Conservation (phyloP, 23 red algal species). For the Cyanidioschyzon merolae region DNA sequence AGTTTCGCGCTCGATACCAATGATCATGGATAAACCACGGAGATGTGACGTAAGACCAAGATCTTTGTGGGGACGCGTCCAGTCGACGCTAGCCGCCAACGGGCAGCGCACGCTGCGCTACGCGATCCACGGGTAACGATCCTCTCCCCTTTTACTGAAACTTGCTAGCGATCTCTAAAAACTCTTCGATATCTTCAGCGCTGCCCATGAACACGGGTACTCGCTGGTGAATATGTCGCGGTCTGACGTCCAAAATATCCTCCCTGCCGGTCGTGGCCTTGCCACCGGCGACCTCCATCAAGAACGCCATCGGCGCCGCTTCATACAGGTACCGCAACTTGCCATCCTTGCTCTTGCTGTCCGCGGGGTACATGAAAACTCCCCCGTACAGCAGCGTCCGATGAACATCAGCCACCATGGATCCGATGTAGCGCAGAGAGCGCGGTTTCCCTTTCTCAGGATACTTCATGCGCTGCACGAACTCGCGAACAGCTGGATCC, state of each 20-base stretch:
- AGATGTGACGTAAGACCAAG: too few relatives aligned
- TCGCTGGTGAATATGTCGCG: constrained; percentile 79
- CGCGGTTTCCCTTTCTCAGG: constrained; percentile 51
- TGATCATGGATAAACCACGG: too few relatives aligned
- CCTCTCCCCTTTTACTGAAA: neutral
- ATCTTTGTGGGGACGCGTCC: too few relatives aligned
- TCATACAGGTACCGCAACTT: constrained; percentile 87
- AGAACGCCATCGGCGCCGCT: constrained; percentile 94
- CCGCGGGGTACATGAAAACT: constrained; percentile 89
- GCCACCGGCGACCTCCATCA: constrained; percentile 87
- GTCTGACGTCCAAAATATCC: constrained; percentile 78
- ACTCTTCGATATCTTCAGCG: constrained; percentile 58
- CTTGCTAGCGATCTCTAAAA: constrained; percentile 30
- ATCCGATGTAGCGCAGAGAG: constrained; percentile 93
- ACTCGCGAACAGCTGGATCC: constrained; percentile 68
- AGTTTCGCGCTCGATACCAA: too few relatives aligned
- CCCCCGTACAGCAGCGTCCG: constrained; percentile 82
- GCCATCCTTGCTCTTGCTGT: constrained; percentile 81
- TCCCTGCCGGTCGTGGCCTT: constrained; percentile 81
- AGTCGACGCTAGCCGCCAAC: too few relatives aligned
- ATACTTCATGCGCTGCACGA: constrained; percentile 72
- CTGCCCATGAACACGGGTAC: constrained; percentile 29
- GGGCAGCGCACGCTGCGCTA: too few relatives aligned
- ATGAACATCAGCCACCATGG: constrained; percentile 95
- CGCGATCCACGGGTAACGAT: too few relatives aligned